Evolutionary conservation across 805 yeast genomes (phyloP), one percentile per base, ranked within the genome.

Genomic region (Kodamaea neixiangensis): DNA sequence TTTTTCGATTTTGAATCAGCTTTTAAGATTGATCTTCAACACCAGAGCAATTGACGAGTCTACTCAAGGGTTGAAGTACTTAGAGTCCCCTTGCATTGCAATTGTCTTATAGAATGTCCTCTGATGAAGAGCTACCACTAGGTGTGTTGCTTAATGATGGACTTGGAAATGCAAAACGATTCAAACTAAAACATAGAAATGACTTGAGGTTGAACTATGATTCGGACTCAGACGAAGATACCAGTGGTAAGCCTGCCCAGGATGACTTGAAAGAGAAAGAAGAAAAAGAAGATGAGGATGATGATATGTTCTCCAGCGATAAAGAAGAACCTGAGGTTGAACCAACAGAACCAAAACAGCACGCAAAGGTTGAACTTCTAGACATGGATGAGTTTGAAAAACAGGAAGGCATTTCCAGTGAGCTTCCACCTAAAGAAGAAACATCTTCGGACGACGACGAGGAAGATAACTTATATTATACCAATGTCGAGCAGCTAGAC

Each of bases 271-370:
- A 4, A 31, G 5, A 17, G 56, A 53, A 2, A 46, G n/a, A 51
- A 7, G 53, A 52, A 20, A 59, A 59, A 9, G 72, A 67, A 33
- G 76, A 71, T 34, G 80, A 76, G 56, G 72, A 67, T 31, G 77
- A 71, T 34, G 80, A 77, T 58, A 77, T 77, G 75, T 72, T 70
- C 60, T 78, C 75, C 2, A 65, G 70, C 52, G 67, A 50, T 50
- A 61, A 19, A 46, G 46, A 53, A 3, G 34, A 40, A 15, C 13
- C 21, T 25, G 72, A 67, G 25, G 76, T 71, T 29, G 80, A 77
- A 61, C n/a, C 48, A 31, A 9, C 7, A 14, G 45, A 15, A 55
- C 48, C 46, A 19, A 21, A 39, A 54, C 51, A 52, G 47, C 35
- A 45, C 47, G 13, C 25, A 47, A 34, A 43, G 18, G 48, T 35